Evolutionary conservation across 352 stramenopile species (phyloP).

Genomic region (Phytophthora pistaciae): DNA sequence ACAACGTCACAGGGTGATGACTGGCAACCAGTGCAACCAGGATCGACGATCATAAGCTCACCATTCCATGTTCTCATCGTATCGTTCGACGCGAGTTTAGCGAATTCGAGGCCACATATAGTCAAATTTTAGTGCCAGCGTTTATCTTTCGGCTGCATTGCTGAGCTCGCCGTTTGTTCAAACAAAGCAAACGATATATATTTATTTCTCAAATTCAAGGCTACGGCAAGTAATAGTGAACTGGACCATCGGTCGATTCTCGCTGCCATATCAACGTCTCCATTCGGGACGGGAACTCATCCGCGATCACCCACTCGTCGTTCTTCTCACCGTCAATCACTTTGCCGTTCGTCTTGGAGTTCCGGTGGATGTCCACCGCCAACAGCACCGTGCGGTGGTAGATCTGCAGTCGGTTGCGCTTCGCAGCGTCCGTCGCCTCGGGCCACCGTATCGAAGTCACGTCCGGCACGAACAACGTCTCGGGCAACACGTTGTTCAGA

Average conservation of each 20-base stretch:
- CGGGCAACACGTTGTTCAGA: conserved; percentile 61
- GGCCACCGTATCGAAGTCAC: conserved; percentile 31
- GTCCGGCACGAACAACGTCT: conserved; percentile 50
- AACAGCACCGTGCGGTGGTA: conserved; percentile 58
- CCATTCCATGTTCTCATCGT: background rate
- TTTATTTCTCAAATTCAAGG: background rate
- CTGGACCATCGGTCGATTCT: conserved; percentile 12
- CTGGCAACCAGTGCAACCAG: background rate
- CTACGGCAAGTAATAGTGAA: conserved; percentile 11
- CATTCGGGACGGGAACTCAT: conserved; percentile 29
- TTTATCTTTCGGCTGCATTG: background rate
- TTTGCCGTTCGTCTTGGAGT: conserved; percentile 52
- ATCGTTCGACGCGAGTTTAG: background rate
- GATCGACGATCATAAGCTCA: background rate
- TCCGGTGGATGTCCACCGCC: conserved; percentile 60
- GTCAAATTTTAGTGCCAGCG: too few species aligned
- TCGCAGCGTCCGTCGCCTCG: conserved; percentile 31
- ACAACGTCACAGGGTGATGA: background rate
- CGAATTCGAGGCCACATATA: background rate
- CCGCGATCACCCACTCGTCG: conserved; percentile 16
- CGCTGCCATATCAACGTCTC: conserved; percentile 33
- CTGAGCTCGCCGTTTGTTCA: background rate
- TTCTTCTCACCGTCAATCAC: conserved; percentile 15
- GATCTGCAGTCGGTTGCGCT: conserved; percentile 49
- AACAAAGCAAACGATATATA: conserved; percentile 2